phyloP scores from a whole-genome alignment of 495 filamentous ascomycete species.

The Wilcoxina mikolae region DNA sequence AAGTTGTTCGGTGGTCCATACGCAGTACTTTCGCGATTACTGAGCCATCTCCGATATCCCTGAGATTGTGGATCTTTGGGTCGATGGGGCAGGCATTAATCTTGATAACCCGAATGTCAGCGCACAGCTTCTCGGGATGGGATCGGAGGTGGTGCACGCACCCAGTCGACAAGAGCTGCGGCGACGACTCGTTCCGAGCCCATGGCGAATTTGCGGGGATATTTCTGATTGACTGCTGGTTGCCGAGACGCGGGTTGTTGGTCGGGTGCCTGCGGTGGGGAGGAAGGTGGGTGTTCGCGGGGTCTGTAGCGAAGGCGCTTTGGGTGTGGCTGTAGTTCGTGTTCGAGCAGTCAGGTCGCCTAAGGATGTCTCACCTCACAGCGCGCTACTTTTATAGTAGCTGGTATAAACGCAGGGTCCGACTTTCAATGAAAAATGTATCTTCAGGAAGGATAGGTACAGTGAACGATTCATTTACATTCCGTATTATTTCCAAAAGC shows the following conservation, averaged over 20 bases:
- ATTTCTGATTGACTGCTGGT: neutral
- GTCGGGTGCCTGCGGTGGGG: neutral
- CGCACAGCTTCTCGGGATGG: conserved; percentile 1
- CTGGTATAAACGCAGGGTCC: no score
- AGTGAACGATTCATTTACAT: neutral
- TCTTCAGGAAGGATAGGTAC: neutral
- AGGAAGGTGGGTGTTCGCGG: neutral
- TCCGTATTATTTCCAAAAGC: neutral
- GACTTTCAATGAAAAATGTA: neutral
- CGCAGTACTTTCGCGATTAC: conserved; percentile 25
- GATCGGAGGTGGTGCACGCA: conserved; percentile 10
- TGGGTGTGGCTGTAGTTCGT: no score
- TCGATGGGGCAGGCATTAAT: conserved; percentile 29
- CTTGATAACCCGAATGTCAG: conserved; percentile 5
- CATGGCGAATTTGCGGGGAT: conserved; percentile 8
- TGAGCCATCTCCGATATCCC: conserved; percentile 24
- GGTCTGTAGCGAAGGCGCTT: no score
- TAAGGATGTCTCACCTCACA: no score
- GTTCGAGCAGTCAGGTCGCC: no score
- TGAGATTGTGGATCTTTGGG: conserved; percentile 24
- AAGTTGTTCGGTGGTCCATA: no score
- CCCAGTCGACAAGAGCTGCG: conserved; percentile 28
- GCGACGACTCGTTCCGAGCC: conserved; percentile 23
- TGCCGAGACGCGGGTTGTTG: neutral
- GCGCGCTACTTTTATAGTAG: no score